Evolutionary conservation across 2,329 filamentous ascomycete genomes (phyloP).

Genomic region (Leptographium flavum): DNA sequence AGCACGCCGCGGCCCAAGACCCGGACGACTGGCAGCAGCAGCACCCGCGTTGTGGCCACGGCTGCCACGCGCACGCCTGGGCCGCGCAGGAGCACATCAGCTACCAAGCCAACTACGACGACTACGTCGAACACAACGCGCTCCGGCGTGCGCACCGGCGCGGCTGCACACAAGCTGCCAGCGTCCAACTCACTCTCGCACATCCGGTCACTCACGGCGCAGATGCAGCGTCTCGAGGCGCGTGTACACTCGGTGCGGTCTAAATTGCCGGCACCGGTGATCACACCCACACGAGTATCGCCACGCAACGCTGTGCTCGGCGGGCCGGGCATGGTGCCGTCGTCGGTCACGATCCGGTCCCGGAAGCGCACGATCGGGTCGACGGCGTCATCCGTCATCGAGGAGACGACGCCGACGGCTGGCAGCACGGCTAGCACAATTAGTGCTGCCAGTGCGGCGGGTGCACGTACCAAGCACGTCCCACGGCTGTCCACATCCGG

Average conservation of each 20-base stretch:
- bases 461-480: conserved; percentile 28
- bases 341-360: conserved; percentile 50
- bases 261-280: conserved; percentile 70
- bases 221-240: conserved; percentile 94
- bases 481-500: conserved; percentile 47
- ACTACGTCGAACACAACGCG: conserved; percentile 27
- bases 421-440: no score
- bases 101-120: not conserved
- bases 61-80: conserved; percentile 28
- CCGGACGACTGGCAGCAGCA: conserved; percentile 15
- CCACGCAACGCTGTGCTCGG: conserved; percentile 41
- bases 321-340: conserved; percentile 27
- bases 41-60: conserved; percentile 28
- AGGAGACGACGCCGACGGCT: conserved; percentile 32
- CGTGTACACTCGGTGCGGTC: conserved; percentile 84
- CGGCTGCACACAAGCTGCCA: conserved; percentile 34
- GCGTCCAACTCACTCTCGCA: conserved; percentile 68
- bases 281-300: conserved; percentile 68
- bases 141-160: conserved; percentile 24
- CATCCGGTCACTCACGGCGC: conserved; percentile 83
- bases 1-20: conserved; percentile 39
- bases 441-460: no score
- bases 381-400: conserved; percentile 26
- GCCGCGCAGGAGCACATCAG: conserved; percentile 13
- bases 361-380: conserved; percentile 53